Evolutionary conservation across 2,329 filamentous ascomycete genomes (phyloP).

Genomic region (Orbilia ellipsospora): DNA sequence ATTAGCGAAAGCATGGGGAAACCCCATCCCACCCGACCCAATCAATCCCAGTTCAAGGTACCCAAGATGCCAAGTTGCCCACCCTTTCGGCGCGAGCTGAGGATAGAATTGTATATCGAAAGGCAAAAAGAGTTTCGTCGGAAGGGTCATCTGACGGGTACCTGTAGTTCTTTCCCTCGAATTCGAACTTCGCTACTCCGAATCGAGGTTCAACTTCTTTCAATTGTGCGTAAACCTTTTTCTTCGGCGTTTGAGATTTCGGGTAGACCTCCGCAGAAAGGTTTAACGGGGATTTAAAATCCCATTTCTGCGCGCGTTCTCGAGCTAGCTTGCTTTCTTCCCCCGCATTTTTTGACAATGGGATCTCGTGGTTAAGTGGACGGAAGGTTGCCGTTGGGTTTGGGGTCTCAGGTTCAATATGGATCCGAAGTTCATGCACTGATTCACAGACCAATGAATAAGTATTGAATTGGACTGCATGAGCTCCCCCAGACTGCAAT

Average conservation of each 20-base stretch:
- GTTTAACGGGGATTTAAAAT: neutral
- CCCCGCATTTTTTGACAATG: conserved; percentile 30
- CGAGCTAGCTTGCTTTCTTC: neutral
- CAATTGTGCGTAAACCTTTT: neutral
- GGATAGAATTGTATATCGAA: neutral
- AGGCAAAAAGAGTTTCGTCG: neutral
- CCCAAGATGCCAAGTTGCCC: neutral
- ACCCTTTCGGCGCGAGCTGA: conserved; percentile 11
- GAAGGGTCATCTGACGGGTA: conserved; percentile 27
- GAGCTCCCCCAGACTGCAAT: neutral
- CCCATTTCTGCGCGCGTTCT: too few species aligned
- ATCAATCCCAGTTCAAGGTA: neutral
- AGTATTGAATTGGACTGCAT: too few species aligned
- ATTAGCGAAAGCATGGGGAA: conserved; percentile 39
- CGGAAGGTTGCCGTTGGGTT: conserved; percentile 36
- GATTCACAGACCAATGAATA: too few species aligned
- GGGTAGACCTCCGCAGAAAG: conserved; percentile 20
- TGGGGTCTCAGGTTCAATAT: too few species aligned
- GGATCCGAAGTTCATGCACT: too few species aligned
- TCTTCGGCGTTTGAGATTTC: conserved; percentile 5
- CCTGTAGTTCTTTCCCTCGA: too few species aligned
- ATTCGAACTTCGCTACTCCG: neutral
- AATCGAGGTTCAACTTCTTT: neutral
- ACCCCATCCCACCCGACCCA: conserved; percentile 6
- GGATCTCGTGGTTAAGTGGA: neutral